A percentile compares a stretch with the other conserved stretches of the same genome.
Conservation (phyloP, 345 rosid species). For the Citropsis articulata region DNA sequence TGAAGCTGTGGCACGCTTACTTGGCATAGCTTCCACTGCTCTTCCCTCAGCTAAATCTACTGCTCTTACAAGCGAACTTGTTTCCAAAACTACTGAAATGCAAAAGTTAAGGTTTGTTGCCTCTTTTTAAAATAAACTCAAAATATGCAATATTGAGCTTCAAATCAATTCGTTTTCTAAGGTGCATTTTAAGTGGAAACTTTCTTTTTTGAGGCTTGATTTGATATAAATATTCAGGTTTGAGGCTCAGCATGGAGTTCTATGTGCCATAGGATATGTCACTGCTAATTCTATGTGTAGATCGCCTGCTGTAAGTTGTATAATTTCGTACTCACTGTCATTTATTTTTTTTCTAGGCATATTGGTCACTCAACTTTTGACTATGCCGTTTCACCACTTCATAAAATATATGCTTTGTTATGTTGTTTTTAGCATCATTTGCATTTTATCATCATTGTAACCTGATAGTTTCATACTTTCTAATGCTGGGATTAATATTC, state of each 20-base stretch:
- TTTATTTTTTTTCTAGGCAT: not conserved
- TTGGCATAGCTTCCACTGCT: conserved; percentile 89
- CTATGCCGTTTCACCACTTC: not conserved
- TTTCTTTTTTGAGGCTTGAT: conserved; percentile 17
- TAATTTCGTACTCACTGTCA: not conserved
- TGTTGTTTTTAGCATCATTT: conserved; percentile 1
- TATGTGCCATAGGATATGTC: conserved; percentile 79
- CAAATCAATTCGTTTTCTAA: not conserved
- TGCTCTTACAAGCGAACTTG: conserved; percentile 58
- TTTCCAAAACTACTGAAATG: conserved; percentile 44
- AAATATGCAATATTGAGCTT: not conserved
- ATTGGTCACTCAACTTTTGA: not conserved
- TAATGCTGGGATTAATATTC: not conserved
- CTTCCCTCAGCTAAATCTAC: conserved; percentile 51
- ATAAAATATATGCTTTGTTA: not conserved
- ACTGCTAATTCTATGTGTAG: conserved; percentile 64
- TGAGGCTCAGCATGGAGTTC: conserved; percentile 72
- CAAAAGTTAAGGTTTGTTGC: conserved; percentile 59
- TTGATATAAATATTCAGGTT: conserved; percentile 48
- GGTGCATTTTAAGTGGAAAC: not conserved
- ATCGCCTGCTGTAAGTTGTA: conserved; percentile 55
- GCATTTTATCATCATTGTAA: conserved; percentile 1
- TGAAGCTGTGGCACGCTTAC: conserved; percentile 83
- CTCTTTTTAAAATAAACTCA: not conserved
- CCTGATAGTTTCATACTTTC: conserved; percentile 3